Evolutionary conservation across 257 asterid genomes (phyloP).

Genomic region (Fraxinus quadrangulata): DNA sequence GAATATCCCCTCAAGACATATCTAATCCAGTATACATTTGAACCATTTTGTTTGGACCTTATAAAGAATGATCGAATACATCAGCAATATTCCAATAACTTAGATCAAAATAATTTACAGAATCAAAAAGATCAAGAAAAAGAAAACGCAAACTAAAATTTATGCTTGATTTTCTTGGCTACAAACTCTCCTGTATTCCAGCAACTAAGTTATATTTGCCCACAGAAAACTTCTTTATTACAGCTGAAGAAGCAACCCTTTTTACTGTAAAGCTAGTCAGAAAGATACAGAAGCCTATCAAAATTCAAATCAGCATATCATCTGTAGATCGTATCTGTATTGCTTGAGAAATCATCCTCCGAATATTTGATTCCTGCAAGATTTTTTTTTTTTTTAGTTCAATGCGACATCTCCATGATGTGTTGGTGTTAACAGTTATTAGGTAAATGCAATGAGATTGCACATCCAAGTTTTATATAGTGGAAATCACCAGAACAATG

Average conservation of each 20-base stretch:
- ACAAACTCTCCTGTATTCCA: constrained; percentile 17
- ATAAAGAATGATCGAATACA: constrained; percentile 13
- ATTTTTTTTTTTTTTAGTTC: not conserved
- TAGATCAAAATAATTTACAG: constrained; percentile 20
- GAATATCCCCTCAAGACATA: not conserved
- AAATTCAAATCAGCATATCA: constrained; percentile 12
- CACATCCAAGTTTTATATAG: not conserved
- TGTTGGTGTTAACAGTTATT: not conserved
- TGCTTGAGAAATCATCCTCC: constrained; percentile 15
- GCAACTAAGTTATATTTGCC: constrained; percentile 8
- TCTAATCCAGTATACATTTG: not conserved
- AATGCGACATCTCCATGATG: not conserved
- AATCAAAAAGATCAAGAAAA: not conserved
- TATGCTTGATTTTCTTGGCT: constrained; percentile 8
- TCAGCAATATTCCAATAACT: constrained; percentile 10
- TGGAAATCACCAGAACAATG: not conserved
- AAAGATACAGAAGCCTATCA: constrained; percentile 13
- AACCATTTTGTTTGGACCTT: not conserved
- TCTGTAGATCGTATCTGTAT: not conserved
- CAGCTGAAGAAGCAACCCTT: constrained; percentile 13
- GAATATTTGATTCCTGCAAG: constrained; percentile 31
- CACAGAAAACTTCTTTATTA: not conserved
- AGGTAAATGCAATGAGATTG: not conserved
- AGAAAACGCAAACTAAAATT: not conserved
- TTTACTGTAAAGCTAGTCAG: not conserved